These are phyloP conservation scores for Coleophoma cylindrospora DNA, from an alignment of 2,329 filamentous ascomycete genomes.

Conservation along the genomic window DNA sequence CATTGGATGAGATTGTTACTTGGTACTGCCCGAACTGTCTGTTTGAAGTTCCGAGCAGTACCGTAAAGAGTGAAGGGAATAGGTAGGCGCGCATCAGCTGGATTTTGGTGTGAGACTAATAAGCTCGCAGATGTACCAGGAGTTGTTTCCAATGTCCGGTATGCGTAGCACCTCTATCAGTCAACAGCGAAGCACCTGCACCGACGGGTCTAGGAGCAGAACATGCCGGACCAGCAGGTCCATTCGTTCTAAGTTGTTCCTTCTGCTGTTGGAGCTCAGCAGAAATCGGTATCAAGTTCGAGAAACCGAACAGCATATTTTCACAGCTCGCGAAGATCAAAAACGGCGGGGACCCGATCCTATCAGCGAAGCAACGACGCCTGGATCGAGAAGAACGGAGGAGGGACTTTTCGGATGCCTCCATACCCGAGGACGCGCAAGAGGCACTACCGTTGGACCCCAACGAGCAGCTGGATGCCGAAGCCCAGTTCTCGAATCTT, in stretches of 20 bases:
- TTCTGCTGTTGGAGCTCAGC: slow-evolving; percentile 92
- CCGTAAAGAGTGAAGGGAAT: slow-evolving; percentile 88
- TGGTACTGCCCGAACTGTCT: slow-evolving; percentile 95
- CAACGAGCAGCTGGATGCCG: slow-evolving; percentile 45
- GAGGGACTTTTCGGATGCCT: slow-evolving; percentile 12
- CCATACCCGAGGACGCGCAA: slow-evolving; percentile 21
- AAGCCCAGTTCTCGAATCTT: slow-evolving; percentile 69
- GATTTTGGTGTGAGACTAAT: neutral
- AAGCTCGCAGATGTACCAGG: slow-evolving; percentile 65
- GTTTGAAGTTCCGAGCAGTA: slow-evolving; percentile 92
- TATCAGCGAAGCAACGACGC: slow-evolving; percentile 38
- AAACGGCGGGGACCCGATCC: slow-evolving; percentile 49
- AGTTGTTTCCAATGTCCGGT: slow-evolving; percentile 95
- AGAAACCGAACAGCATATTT: slow-evolving; percentile 82
- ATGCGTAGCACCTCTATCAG: slow-evolving; percentile 75
- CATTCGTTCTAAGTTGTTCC: slow-evolving; percentile 77
- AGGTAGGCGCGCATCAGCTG: slow-evolving; percentile 48
- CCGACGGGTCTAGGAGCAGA: slow-evolving; percentile 25
- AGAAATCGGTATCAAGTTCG: slow-evolving; percentile 86
- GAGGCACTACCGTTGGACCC: slow-evolving; percentile 19
- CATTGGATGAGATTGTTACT: slow-evolving; percentile 87
- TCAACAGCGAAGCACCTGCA: slow-evolving; percentile 61
- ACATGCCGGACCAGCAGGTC: slow-evolving; percentile 39
- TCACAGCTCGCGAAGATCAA: slow-evolving; percentile 71
- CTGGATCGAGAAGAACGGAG: slow-evolving; percentile 20